These are phyloP conservation scores for Entomortierella lignicola DNA, from an alignment of 192 early-diverging fungal species.

Conservation along the genomic window DNA sequence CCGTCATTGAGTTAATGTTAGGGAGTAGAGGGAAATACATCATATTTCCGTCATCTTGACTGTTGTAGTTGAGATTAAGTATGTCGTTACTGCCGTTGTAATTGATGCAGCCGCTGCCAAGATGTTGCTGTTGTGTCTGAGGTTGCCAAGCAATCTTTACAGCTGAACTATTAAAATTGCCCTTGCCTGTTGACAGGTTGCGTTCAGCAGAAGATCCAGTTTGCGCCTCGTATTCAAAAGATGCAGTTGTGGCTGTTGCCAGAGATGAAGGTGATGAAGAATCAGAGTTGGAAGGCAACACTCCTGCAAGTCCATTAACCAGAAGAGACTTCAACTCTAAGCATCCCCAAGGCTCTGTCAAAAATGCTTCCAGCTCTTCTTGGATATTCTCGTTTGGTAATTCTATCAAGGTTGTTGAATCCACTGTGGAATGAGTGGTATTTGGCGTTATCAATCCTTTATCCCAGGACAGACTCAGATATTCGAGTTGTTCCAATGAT, in stretches of 20 bases:
- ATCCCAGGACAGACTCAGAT: constrained; percentile 25
- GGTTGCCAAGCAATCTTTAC: not conserved
- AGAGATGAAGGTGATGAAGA: not conserved
- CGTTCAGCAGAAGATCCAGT: not conserved
- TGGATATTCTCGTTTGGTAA: not conserved
- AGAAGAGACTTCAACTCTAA: constrained; percentile 4
- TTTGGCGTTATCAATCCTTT: not conserved
- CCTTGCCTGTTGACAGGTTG: not conserved
- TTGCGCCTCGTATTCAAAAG: not conserved
- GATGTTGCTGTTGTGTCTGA: not conserved
- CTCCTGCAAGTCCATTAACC: constrained; percentile 4
- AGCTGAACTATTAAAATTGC: not conserved
- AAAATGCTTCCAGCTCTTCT: constrained; percentile 18
- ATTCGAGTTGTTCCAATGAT: constrained; percentile 5
- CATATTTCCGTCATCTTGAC: not conserved
- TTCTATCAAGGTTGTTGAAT: not conserved
- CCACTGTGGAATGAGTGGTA: not conserved
- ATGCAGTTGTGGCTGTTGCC: constrained; percentile 5
- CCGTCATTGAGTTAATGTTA: not conserved
- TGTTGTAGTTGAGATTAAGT: not conserved
- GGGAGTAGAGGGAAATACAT: not conserved
- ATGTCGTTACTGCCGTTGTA: constrained; percentile 7
- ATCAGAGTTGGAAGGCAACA: no score
- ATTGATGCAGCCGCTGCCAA: not conserved
- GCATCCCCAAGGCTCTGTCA: constrained; percentile 22